A percentile compares a stretch with the other conserved stretches of the same genome.
Conservation (phyloP, 768 basidiomycete genomes). For the Harrya chromipes region DNA sequence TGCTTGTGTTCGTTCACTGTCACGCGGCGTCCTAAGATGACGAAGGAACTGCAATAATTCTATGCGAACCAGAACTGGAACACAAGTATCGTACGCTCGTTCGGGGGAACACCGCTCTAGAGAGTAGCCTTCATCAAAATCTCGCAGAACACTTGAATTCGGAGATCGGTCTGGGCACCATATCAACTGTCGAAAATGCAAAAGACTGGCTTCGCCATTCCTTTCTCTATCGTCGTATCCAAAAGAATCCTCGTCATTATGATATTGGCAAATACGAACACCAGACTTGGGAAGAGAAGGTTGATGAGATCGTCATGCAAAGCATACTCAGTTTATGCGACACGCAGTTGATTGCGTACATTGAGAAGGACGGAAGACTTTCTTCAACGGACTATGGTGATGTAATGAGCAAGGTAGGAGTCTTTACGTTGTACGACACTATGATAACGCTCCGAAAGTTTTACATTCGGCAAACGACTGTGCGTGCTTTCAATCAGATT, state of each 20-base stretch:
- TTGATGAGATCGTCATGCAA: slow-evolving; percentile 72
- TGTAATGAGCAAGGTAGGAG: slow-evolving; percentile 77
- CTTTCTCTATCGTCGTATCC: slow-evolving; percentile 84
- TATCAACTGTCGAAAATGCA: slow-evolving; percentile 64
- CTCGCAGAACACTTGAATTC: slow-evolving; percentile 92
- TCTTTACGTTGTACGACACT: not conserved
- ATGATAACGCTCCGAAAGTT: slow-evolving; percentile 44
- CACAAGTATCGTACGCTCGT: slow-evolving; percentile 66
- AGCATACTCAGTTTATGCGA: slow-evolving; percentile 59
- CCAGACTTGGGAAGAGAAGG: slow-evolving; percentile 65
- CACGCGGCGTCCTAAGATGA: slow-evolving; percentile 49
- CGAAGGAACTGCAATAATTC: slow-evolving; percentile 78
- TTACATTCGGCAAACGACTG: slow-evolving; percentile 71
- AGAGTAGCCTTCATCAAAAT: slow-evolving; percentile 81
- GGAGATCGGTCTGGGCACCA: slow-evolving; percentile 86
- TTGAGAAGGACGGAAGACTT: slow-evolving; percentile 42
- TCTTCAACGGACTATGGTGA: slow-evolving; percentile 74
- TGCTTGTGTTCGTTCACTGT: not conserved
- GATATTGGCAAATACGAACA: slow-evolving; percentile 51
- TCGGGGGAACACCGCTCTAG: slow-evolving; percentile 73
- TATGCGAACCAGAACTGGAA: slow-evolving; percentile 74
- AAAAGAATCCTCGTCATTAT: slow-evolving; percentile 81
- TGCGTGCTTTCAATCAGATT: slow-evolving; percentile 26
- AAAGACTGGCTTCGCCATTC: slow-evolving; percentile 82
- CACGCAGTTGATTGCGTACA: slow-evolving; percentile 55